Evolutionary conservation across 2,329 filamentous ascomycete species (phyloP), one percentile per base, ranked within the genome.

Genomic region (Mollisiaceae sp.): DNA sequence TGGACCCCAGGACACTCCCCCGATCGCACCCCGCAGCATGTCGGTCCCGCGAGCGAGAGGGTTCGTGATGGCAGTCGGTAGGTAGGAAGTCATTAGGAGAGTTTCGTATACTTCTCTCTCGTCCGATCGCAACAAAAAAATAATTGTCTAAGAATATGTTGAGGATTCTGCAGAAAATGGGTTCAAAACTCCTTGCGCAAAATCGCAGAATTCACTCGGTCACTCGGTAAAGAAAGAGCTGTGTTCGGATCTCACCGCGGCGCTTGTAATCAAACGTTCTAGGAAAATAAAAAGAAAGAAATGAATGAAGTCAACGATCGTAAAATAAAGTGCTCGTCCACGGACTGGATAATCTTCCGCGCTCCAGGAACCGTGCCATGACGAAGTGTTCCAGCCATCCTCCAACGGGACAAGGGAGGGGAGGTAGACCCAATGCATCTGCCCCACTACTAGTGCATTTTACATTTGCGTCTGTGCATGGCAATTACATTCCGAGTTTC

Each of bases 1-100:
- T 1, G 82, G 83, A 0, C 77, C 78, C 81, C 81, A 85, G 4
- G 82, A 82, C 60, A 82, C 71, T 62, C 79, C 76, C 50, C 82
- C 80, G 24, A 85, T 71, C 20, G 77, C 74, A 27, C 77, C 75
- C 59, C 82, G 80, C 45, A 82, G 67, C 32, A 79, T 66, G 64
- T 82, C 79, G 27, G 78, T 75, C 36, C 79, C 77, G 55, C 74
- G 76, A 32, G 77, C 77, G 20, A 82, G 71, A 32, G 81, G 79
- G 65, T 76, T 73, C 36, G 77, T 76, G 64, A 83, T 66, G 52
- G 75, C 69, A 18, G 76, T 72, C 15, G 80, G 78, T 36, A 82
- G 72, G 43, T 77, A 75, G 45, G 79, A 78, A 45, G 72, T 62
- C 76, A 78, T 78, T 57, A 50, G 59, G 52, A 64, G 22, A 64